A percentile compares a stretch with the other conserved stretches of the same genome.
Evolutionary conservation across 2,329 filamentous ascomycete genomes (phyloP).

Genomic region (Westerdykella sp.): DNA sequence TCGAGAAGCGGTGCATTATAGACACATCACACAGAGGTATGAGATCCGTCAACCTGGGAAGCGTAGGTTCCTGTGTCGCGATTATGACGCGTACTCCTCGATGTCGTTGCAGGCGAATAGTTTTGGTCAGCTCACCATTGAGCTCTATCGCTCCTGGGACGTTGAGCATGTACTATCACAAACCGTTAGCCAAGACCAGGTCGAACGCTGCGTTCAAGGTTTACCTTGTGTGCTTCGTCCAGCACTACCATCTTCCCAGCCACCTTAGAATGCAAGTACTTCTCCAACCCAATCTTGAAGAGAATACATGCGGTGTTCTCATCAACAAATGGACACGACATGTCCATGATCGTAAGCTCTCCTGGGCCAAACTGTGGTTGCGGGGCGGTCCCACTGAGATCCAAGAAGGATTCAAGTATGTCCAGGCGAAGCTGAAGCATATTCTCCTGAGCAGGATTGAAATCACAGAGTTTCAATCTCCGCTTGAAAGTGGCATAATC

Average conservation of each 20-base stretch:
- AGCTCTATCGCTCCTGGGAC: conserved; percentile 51
- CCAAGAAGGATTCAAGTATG: conserved; percentile 60
- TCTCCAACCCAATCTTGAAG: conserved; percentile 63
- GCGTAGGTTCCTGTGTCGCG: conserved; percentile 70
- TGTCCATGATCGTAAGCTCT: conserved; percentile 60
- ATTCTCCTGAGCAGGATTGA: conserved; percentile 40
- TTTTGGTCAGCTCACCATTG: conserved; percentile 56
- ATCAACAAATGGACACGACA: conserved; percentile 67
- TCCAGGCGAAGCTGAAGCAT: conserved; percentile 57
- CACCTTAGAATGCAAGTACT: conserved; percentile 52
- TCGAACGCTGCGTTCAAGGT: neutral
- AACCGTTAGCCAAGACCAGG: neutral
- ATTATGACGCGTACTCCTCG: conserved; percentile 61
- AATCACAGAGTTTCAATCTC: conserved; percentile 9
- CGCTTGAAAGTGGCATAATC: conserved; percentile 39
- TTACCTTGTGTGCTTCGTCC: conserved; percentile 70
- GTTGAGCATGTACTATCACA: conserved; percentile 51
- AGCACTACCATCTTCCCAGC: conserved; percentile 58
- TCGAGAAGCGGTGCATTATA: conserved; percentile 65
- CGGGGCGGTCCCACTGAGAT: conserved; percentile 14
- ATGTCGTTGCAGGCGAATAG: conserved; percentile 67
- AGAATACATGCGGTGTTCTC: conserved; percentile 61
- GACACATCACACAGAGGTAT: conserved; percentile 67
- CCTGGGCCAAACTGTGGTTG: conserved; percentile 36
- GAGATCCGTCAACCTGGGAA: conserved; percentile 52